A percentile compares a stretch with the other conserved stretches of the same genome.
Conservation (phyloP, 192 early-diverging fungal genomes). For the Rhizoclosmatium sp. region DNA sequence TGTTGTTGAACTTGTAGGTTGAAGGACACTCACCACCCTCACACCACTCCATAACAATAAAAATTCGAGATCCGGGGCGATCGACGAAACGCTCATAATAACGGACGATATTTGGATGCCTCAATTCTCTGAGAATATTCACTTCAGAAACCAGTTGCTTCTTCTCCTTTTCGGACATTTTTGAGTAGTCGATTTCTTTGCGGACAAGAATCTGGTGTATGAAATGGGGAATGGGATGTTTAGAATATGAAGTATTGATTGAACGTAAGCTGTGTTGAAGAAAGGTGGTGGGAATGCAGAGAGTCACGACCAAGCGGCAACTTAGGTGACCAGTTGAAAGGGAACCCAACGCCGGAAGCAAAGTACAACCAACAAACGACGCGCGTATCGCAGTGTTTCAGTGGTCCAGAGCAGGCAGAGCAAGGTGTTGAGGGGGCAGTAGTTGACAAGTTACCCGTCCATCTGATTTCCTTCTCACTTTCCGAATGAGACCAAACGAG, state of each 20-base stretch:
- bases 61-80: constrained; percentile 68
- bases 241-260: neutral
- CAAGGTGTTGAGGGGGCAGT: neutral
- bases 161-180: constrained; percentile 78
- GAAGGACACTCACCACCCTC: constrained; percentile 25
- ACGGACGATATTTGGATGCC: constrained; percentile 77
- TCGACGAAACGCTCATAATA: constrained; percentile 77
- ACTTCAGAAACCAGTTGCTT: constrained; percentile 78
- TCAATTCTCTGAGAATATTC: constrained; percentile 74
- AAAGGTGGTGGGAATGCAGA: no score
- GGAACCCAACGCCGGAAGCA: no score
- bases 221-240: neutral
- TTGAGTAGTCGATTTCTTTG: constrained; percentile 82
- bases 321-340: neutral
- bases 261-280: no score
- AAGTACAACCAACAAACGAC: no score
- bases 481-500: constrained; percentile 77
- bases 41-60: constrained; percentile 74
- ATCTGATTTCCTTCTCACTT: constrained; percentile 68
- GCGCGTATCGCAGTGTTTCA: no score
- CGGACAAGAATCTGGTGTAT: constrained; percentile 66
- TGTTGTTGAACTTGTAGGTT: no score
- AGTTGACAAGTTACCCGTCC: constrained; percentile 59
- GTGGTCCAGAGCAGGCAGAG: neutral
- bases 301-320: no score